A percentile compares a stretch with the other conserved stretches of the same genome.
Evolutionary conservation across 2,329 filamentous ascomycete species (phyloP).

Genomic region (Fusarium cyanostomum): DNA sequence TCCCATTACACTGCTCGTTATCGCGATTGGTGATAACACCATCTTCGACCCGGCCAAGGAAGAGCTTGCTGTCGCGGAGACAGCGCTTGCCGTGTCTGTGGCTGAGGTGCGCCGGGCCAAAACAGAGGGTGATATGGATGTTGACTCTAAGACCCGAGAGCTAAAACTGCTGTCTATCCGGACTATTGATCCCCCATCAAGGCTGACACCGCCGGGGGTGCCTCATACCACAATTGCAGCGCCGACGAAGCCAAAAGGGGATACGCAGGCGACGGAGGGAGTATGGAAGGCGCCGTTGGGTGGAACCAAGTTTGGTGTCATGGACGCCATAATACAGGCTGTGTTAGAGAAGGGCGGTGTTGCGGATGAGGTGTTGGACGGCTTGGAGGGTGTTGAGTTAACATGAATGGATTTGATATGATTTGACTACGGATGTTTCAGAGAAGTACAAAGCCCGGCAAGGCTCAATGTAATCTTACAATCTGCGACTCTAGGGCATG

Average conservation of each 20-base stretch:
- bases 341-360: slow-evolving; percentile 82
- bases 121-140: slow-evolving; percentile 50
- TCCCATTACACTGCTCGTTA: slow-evolving; percentile 89
- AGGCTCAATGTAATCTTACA: slow-evolving; percentile 35
- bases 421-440: slow-evolving; percentile 1
- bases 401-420: slow-evolving; percentile 49
- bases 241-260: slow-evolving; percentile 47
- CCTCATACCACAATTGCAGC: slow-evolving; percentile 68
- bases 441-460: slow-evolving; percentile 6
- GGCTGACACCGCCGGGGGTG: slow-evolving; percentile 76
- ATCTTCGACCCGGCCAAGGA: slow-evolving; percentile 93
- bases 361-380: slow-evolving; percentile 85
- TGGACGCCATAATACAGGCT: slow-evolving; percentile 79
- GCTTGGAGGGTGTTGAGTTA: slow-evolving; percentile 79
- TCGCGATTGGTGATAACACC: slow-evolving; percentile 85
- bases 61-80: slow-evolving; percentile 92
- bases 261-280: slow-evolving; percentile 70
- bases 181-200: slow-evolving; percentile 78
- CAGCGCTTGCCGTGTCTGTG: slow-evolving; percentile 85
- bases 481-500: slow-evolving; percentile 17
- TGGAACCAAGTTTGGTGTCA: slow-evolving; percentile 78
- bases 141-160: slow-evolving; percentile 53
- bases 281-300: slow-evolving; percentile 90
- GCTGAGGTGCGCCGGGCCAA: slow-evolving; percentile 55
- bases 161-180: slow-evolving; percentile 74